Conservation (phyloP, 768 basidiomycete genomes). For the Xerocomellus chrysenteron region DNA sequence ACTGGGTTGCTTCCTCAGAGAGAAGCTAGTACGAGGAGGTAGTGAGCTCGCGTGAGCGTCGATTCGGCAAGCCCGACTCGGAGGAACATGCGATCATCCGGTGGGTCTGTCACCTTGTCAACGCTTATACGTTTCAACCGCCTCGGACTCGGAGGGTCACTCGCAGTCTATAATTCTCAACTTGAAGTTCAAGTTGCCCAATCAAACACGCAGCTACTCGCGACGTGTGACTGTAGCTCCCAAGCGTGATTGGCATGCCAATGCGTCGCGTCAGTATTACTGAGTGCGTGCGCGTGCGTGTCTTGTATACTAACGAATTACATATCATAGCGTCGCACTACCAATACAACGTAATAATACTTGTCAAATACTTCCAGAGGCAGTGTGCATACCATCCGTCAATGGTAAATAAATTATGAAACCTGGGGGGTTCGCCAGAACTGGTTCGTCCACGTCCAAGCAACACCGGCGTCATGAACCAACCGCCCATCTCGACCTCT, state of each 20-base stretch:
- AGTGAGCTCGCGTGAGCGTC: slow-evolving; percentile 8
- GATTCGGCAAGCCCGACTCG: not conserved
- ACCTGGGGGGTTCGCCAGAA: not conserved
- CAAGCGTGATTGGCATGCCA: not conserved
- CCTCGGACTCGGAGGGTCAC: not conserved
- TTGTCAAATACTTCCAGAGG: not conserved
- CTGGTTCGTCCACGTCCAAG: not conserved
- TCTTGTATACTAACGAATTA: slow-evolving; percentile 3
- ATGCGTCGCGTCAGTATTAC: not conserved
- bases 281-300: not conserved
- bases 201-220: not conserved
- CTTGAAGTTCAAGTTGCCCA: not conserved
- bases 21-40: not conserved
- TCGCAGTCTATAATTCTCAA: not conserved
- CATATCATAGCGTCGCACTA: slow-evolving; percentile 2
- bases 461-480: slow-evolving; percentile 10
- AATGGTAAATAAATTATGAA: not conserved
- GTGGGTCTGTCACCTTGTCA: not conserved
- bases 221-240: not conserved
- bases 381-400: not conserved
- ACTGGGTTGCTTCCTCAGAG: not conserved
- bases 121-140: slow-evolving; percentile 3
- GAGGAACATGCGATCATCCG: not conserved
- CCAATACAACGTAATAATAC: not conserved
- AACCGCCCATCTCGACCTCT: slow-evolving; percentile 22